Evolutionary conservation across 1,139 yeast genomes (phyloP), one percentile per base, ranked within the genome.

Genomic region (Taphrina flavorubra): DNA sequence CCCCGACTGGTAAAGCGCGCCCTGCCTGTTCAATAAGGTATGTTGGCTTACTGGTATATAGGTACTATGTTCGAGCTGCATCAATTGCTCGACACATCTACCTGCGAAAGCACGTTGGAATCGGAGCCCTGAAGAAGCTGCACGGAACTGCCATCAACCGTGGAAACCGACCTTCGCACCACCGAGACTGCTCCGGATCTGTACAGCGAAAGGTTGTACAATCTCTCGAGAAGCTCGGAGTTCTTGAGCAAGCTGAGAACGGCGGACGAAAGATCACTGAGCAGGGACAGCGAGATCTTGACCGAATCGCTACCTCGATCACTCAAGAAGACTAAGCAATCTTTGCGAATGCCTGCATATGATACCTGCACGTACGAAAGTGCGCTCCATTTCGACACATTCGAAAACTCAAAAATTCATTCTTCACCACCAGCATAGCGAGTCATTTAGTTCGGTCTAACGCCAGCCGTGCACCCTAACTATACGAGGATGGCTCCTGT

Each of bases 191-290:
- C 82, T 94, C 99, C 72, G 99, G 99, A 82, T 92, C 98, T 77
- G 87, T 94, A 81, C 95, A 94, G 97, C 92, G 99, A 89, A 92
- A 84, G 85, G 97, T 90, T 77, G 87, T 95, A 81, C 99, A 94
- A 86, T 87, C 98, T 79, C 90, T 94, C 81, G 97, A 92, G 87
- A 92, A 92, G 87, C 89, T 94, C 77, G 99, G 98, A 83, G 94
- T 94, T 77, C 86, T 94, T 79, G 99, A 94, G 86, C 86, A 89
- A 82, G 87, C 97, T 81, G 90, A 92, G 84, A 92, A 91, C 85
- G 98, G 98, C 83, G 99, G 99, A 83, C 95, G 99, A 89, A 92
- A 94, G 86, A 90, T 94, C 88, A 89, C 98, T 75, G 97, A 92
- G 83, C 90, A 92, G 85, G 99, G 99, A 82, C 98, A 94, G 87